These are phyloP conservation scores for Crucibulum laeve DNA, from an alignment of 768 basidiomycete genomes.

Conservation along the genomic window DNA sequence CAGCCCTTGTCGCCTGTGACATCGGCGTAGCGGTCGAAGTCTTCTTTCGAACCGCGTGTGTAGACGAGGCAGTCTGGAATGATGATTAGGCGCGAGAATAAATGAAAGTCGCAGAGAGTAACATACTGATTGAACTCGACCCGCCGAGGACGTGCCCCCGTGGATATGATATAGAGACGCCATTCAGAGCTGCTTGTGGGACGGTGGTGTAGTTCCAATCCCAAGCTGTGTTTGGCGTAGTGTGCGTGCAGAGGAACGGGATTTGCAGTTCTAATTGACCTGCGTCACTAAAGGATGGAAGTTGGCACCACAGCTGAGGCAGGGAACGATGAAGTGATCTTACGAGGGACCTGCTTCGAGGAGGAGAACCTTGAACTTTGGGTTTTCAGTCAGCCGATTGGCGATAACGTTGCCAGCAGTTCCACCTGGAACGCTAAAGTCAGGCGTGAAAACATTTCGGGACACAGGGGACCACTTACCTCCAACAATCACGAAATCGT, in stretches of 20 bases:
- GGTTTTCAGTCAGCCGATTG: slow-evolving; percentile 5
- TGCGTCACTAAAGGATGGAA: not conserved
- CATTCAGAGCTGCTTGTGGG: not conserved
- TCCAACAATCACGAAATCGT: slow-evolving; percentile 3
- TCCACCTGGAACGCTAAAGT: not conserved
- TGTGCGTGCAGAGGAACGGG: not conserved
- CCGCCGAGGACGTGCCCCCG: slow-evolving; percentile 4
- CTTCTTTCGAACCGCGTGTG: slow-evolving; percentile 4
- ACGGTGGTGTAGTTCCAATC: slow-evolving; percentile 4
- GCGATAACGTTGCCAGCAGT: slow-evolving; percentile 4
- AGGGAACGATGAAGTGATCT: not conserved
- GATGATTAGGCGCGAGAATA: not conserved
- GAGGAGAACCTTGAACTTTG: slow-evolving; percentile 1
- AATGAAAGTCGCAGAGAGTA: not conserved
- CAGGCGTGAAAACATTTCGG: not conserved
- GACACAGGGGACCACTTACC: not conserved
- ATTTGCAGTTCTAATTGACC: not conserved
- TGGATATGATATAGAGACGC: not conserved
- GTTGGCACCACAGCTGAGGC: not conserved
- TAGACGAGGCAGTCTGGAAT: slow-evolving; percentile 4
- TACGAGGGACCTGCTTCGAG: slow-evolving; percentile 3
- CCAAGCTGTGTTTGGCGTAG: slow-evolving; percentile 1
- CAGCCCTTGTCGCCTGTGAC: not conserved
- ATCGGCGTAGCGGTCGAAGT: slow-evolving; percentile 5
- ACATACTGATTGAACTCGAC: slow-evolving; percentile 3